Conservation (phyloP, 2,329 filamentous ascomycete species). For the Pestalotiopsis sp. region DNA sequence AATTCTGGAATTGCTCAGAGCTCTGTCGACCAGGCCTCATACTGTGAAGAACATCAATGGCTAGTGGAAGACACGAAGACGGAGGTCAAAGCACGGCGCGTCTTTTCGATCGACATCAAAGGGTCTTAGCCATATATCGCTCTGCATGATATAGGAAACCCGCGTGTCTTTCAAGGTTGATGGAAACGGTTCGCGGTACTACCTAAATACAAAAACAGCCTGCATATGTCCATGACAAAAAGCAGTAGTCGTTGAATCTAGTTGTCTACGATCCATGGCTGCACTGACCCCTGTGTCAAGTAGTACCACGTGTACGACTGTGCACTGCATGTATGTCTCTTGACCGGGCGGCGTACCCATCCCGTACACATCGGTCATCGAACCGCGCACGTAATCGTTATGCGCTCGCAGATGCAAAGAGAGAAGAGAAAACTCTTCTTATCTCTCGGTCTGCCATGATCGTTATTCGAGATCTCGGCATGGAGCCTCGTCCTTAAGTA, state of each 20-base stretch:
- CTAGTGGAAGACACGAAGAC: no score
- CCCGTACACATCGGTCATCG: not conserved
- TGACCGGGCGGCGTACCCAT: not conserved
- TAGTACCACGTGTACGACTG: not conserved
- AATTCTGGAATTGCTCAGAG: not conserved
- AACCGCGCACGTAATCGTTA: no score
- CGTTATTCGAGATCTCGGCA: not conserved
- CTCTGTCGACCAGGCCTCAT: no score
- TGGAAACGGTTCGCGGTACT: no score
- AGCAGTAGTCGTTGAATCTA: not conserved
- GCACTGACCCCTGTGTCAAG: not conserved
- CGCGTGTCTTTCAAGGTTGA: no score
- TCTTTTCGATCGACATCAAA: no score
- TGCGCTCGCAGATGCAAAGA: no score
- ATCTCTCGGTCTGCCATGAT: not conserved
- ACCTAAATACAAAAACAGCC: not conserved
- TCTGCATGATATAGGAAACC: no score
- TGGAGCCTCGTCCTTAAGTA: not conserved
- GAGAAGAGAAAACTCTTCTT: not conserved
- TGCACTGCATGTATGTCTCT: not conserved
- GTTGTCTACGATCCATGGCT: not conserved
- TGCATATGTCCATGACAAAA: not conserved
- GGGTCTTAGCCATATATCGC: no score
- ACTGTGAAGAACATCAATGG: no score
- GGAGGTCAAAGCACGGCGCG: no score